Evolutionary conservation across 768 basidiomycete species (phyloP).

Genomic region (Boletus speciosus): DNA sequence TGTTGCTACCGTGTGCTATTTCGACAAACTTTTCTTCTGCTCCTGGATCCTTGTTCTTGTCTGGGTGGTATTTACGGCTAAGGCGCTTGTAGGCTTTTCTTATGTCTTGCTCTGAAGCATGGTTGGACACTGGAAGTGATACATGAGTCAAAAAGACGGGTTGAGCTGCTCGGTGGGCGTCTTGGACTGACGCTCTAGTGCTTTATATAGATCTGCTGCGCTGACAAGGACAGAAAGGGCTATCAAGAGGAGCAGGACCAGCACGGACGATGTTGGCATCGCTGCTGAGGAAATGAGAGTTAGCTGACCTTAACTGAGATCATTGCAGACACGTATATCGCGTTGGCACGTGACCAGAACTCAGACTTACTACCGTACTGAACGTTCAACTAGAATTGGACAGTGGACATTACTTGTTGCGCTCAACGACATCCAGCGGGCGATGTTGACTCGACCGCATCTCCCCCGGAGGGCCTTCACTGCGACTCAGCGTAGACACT

Average conservation of each 20-base stretch:
- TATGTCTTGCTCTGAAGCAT: slow-evolving; percentile 86
- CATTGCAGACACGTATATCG: slow-evolving; percentile 29
- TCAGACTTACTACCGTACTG: no score
- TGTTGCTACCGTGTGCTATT: slow-evolving; percentile 73
- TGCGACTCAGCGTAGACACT: slow-evolving; percentile 11
- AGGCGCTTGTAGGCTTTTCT: slow-evolving; percentile 88
- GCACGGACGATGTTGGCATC: slow-evolving; percentile 28
- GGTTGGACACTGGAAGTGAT: slow-evolving; percentile 50
- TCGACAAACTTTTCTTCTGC: slow-evolving; percentile 88
- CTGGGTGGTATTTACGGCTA: slow-evolving; percentile 88
- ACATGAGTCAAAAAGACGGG: slow-evolving; percentile 22
- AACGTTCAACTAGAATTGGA: no score
- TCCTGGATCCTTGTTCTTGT: slow-evolving; percentile 86
- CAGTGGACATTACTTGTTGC: background rate
- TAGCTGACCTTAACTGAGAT: background rate
- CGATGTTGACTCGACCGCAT: slow-evolving; percentile 18
- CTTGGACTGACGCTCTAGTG: slow-evolving; percentile 68
- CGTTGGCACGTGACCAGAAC: slow-evolving; percentile 24
- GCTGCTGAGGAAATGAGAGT: background rate
- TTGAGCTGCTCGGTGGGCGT: slow-evolving; percentile 24
- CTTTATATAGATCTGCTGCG: slow-evolving; percentile 79
- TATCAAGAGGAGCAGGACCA: slow-evolving; percentile 30
- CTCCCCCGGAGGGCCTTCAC: background rate
- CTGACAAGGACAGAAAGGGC: slow-evolving; percentile 29
- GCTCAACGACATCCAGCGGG: background rate